Percentiles rank a stretch among this genome's conserved stretches.
Evolutionary conservation across 208 protist species (phyloP).

Genomic region (Trypanosoma grayi): DNA sequence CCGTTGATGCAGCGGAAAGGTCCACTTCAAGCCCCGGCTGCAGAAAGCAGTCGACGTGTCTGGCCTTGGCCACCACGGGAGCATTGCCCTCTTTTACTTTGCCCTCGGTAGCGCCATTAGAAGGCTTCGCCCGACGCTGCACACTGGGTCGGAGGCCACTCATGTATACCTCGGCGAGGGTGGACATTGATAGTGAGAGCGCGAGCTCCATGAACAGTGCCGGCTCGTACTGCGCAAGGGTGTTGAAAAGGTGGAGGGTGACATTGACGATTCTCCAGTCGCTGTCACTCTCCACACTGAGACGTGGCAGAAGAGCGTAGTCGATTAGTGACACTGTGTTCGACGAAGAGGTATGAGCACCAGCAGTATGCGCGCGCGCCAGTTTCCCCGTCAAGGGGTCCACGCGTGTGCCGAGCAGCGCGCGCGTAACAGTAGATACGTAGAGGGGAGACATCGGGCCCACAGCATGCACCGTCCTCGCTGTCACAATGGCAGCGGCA

Average conservation of each 20-base stretch:
- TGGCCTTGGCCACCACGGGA: background rate
- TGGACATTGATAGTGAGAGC: conserved; percentile 15
- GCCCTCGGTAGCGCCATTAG: background rate
- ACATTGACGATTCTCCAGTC: conserved; percentile 50
- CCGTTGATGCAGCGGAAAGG: conserved; percentile 20
- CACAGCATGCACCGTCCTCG: conserved; percentile 34
- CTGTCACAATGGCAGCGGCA: conserved; percentile 41
- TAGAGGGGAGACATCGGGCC: conserved; percentile 21
- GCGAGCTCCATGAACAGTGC: conserved; percentile 49
- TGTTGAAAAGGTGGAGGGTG: conserved; percentile 49
- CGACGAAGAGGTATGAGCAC: background rate
- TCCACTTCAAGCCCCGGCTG: background rate
- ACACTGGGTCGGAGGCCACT: background rate
- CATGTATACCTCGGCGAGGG: conserved; percentile 15
- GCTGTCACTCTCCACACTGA: conserved; percentile 31
- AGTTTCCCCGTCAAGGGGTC: conserved; percentile 12
- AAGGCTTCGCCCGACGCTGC: too few relatives aligned
- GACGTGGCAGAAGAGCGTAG: conserved; percentile 46
- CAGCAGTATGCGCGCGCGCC: background rate
- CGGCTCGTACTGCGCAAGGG: conserved; percentile 42
- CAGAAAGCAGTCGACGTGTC: conserved; percentile 6
- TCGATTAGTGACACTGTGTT: conserved; percentile 32
- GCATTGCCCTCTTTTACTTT: background rate
- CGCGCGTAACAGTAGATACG: conserved; percentile 29
- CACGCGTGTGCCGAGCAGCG: conserved; percentile 39